These are phyloP conservation scores for Huntiella bhutanensis DNA, from an alignment of 2,329 filamentous ascomycete genomes.

Conservation along the genomic window DNA sequence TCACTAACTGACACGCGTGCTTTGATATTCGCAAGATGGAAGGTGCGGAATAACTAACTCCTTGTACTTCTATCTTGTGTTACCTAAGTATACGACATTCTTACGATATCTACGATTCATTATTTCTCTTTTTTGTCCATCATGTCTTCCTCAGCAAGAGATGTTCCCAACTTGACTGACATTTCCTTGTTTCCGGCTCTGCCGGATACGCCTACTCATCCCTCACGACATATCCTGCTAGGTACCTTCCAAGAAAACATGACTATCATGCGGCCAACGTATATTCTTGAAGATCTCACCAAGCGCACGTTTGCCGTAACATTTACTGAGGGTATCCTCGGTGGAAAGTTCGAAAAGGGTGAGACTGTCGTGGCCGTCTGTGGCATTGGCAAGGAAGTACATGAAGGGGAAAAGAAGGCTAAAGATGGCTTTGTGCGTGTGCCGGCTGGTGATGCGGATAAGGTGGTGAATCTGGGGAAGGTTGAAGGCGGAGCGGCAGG, in stretches of 20 bases:
- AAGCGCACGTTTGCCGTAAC: conserved; percentile 25
- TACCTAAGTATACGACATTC: not conserved
- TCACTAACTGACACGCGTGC: too few species aligned
- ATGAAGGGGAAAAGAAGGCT: conserved; percentile 14
- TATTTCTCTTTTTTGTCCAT: not conserved
- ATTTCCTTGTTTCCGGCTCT: conserved; percentile 20
- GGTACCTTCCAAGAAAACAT: conserved; percentile 28
- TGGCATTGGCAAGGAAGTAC: conserved; percentile 12
- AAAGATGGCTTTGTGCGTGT: conserved; percentile 23
- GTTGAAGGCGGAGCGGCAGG: conserved; percentile 9
- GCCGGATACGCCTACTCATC: conserved; percentile 15
- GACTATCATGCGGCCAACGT: conserved; percentile 30
- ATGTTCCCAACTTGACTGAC: conserved; percentile 17
- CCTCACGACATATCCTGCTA: conserved; percentile 15
- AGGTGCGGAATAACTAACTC: too few species aligned
- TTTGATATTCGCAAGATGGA: too few species aligned
- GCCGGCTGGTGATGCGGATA: conserved; percentile 16
- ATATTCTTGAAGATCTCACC: conserved; percentile 24
- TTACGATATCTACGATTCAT: not conserved
- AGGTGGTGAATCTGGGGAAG: conserved; percentile 19
- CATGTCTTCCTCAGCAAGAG: not conserved
- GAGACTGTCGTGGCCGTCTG: conserved; percentile 19
- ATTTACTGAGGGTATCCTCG: conserved; percentile 20
- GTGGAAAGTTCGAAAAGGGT: not conserved
- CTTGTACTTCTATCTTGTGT: too few species aligned